Conservation (phyloP, 2,329 filamentous ascomycete genomes). For the Fusarium protoensiforme region DNA sequence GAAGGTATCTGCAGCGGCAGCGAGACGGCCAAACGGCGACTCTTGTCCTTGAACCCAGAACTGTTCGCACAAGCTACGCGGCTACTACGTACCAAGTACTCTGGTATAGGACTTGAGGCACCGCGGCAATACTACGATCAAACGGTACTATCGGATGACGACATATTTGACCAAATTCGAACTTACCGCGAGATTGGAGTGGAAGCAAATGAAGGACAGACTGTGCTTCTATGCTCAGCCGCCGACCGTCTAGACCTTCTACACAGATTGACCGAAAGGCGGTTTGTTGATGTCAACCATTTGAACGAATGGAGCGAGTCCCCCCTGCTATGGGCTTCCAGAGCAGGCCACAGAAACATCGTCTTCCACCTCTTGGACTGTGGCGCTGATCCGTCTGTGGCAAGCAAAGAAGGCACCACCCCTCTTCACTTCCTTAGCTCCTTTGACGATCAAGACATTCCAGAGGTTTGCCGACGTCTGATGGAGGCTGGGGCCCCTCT, state of each 20-base stretch:
- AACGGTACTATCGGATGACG: background rate
- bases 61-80: background rate
- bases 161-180: background rate
- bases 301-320: background rate
- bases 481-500: background rate
- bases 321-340: background rate
- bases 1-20: background rate
- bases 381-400: background rate
- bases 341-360: background rate
- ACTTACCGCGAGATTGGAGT: background rate
- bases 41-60: background rate
- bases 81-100: background rate
- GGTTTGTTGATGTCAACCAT: background rate
- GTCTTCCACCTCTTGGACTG: background rate
- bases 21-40: background rate
- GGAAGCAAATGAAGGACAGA: background rate
- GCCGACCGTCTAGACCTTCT: background rate
- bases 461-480: background rate
- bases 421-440: background rate
- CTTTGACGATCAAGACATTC: background rate
- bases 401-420: background rate
- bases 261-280: background rate
- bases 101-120: background rate
- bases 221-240: background rate
- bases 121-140: background rate